Base-by-base conservation (phyloP, 176 grass and related monocot species). In the Cymbopogon citratus region DNA sequence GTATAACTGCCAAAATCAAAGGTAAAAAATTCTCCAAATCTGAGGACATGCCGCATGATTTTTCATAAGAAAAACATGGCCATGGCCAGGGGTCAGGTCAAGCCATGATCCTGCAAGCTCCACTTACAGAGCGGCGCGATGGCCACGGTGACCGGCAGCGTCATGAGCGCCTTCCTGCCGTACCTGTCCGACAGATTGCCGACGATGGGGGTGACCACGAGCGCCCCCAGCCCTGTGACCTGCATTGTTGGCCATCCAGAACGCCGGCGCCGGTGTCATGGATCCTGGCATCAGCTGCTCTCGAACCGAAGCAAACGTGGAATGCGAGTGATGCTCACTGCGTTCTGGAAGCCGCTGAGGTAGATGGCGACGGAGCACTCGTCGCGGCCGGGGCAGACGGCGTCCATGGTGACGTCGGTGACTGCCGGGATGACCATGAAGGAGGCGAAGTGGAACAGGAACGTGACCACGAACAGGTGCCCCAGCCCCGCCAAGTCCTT, bases 151-250 rank as follows among this genome's bases (percentile, higher is more conserved):
- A 84, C 83, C 45, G 95, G 95, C 49, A 98, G 79, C 51, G 77
- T 80, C 36, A 98, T 81, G 23, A 98, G 52, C 25, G 92, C 86
- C 84, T 95, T 98, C 74, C 95, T 61, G 13, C 95, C 95, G 69
- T 94, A 95, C 77, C 87, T 95, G 61, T 98, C 95, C 19, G 95
- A 98, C 69, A 95, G 59, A 78, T 98, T 98, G 3, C 92, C 95
- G 24, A 98, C 85, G 13, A 98, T 21, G 21, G 95, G 31, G 21
- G 95, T 98, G 59, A 91, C 88, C 29, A 98, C 26, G 3, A 98
- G 84, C 44, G 92, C 84, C 27, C 95, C 95, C 44, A 98, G 29
- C 18, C 95, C 95, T 9, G 81, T 91, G 70, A 93, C 80, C 95
- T 98, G 88, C 79, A 18, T 2, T 5, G 64, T 2, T 5, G 64